Base-by-base conservation (phyloP, 305 asterid genomes). In the Fraxinus dipetala region DNA sequence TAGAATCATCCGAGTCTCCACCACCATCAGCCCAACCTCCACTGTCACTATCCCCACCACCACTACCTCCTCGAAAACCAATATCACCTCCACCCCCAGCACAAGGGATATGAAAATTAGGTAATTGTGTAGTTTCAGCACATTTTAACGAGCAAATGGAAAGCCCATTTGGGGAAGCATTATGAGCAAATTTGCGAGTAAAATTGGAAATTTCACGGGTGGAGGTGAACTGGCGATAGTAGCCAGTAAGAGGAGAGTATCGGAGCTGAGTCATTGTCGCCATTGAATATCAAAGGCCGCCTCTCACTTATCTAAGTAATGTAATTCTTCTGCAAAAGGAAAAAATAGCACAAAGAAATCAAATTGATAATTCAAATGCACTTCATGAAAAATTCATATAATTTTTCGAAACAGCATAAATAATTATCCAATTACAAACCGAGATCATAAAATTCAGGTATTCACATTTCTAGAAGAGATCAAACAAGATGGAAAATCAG, bases 211-310 rank as follows among this genome's bases (percentile, higher is more conserved):
- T 28, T 48, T 20, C 18, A 54, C 35, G 75, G 14, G 11, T 31
- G 72, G 45, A 77, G 36, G 43, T 36, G 75, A 70, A 70, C 75
- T 70, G 75, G 74, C 76, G 78, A 36, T 18, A 77, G 69, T 69
- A 65, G 38, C 67, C 32, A 16, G 84, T 65, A n/a, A 85, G 78
- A 18, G 84, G 81, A 81, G 83, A 85, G 83, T 70, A 85, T 16
- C 86, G 88, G 45, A 87, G 89, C 81, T 82, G 90, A 48, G 86
- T 72, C 83, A 81, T 61, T 40, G 79, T 77, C 69, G 88, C 80
- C 86, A 84, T 81, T 16, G 45, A 14, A 78, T 1, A 61, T 70
- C 75, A 30, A 70, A 70, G 75, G 40, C 22, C 0, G 4, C 22
- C 43, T 31, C 72, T 63, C 31, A 31, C 40, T 26, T 28, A 30